phyloP scores from a whole-genome alignment of 768 basidiomycete genomes.

The Psilocybe sp. region DNA sequence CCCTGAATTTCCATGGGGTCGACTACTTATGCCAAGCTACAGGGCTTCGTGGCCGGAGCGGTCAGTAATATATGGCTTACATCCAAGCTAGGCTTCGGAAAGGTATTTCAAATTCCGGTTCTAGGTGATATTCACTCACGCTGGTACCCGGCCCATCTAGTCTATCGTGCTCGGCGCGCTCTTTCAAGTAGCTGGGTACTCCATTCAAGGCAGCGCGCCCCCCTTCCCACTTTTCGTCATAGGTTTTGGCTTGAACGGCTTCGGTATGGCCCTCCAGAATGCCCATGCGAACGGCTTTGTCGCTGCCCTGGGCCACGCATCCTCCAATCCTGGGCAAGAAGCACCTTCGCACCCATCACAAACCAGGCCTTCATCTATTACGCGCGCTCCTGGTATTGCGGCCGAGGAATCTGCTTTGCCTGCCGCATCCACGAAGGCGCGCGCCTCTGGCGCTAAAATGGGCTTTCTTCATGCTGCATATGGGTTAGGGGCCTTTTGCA shows the following conservation, averaged over 20 bases:
- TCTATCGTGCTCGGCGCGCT: constrained; percentile 34
- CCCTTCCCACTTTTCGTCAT: constrained; percentile 63
- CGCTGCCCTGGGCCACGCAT: constrained; percentile 48
- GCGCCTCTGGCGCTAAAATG: constrained; percentile 44
- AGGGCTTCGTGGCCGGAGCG: constrained; percentile 38
- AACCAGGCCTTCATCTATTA: too few species aligned
- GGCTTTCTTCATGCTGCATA: constrained; percentile 44
- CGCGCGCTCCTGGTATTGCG: too few species aligned
- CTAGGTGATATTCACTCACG: not conserved
- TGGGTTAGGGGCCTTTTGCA: constrained; percentile 59
- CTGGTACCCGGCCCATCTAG: not conserved
- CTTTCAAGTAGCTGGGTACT: constrained; percentile 52
- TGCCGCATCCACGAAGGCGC: too few species aligned
- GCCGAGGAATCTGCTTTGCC: too few species aligned
- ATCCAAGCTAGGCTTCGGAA: constrained; percentile 35
- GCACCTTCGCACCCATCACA: too few species aligned
- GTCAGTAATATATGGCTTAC: constrained; percentile 33
- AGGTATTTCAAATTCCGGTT: constrained; percentile 18
- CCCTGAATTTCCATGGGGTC: not conserved
- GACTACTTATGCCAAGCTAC: not conserved
- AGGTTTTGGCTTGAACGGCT: constrained; percentile 37
- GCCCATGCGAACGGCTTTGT: constrained; percentile 72
- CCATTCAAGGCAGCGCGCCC: constrained; percentile 48
- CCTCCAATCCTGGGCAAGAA: constrained; percentile 22
- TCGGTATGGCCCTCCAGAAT: constrained; percentile 49